A percentile compares a stretch with the other conserved stretches of the same genome.
Conservation (phyloP, 352 stramenopile genomes). For the Thalassiosira exigua region DNA sequence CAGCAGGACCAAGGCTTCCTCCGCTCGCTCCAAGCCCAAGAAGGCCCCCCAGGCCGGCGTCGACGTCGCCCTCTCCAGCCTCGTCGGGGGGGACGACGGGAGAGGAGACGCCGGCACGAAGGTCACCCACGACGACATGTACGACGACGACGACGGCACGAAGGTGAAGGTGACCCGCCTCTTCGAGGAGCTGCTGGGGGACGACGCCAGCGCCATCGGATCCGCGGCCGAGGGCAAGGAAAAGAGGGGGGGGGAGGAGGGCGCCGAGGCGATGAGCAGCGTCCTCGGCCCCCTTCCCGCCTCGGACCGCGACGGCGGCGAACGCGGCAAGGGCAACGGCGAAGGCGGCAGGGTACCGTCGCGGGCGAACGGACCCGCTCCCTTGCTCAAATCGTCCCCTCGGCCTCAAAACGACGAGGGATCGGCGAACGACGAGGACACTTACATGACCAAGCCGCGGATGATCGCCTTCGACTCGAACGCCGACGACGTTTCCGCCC, state of each 20-base stretch:
- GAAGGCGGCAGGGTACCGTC: too few species aligned
- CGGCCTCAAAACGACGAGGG: slow-evolving; percentile 10
- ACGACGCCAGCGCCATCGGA: slow-evolving; percentile 32
- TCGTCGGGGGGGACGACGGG: too few species aligned
- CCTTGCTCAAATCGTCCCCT: background rate
- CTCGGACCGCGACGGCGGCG: too few species aligned
- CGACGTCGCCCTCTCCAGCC: too few species aligned
- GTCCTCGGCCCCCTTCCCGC: slow-evolving; percentile 26
- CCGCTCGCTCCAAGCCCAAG: too few species aligned
- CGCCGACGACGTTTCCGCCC: slow-evolving; percentile 38
- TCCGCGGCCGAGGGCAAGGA: background rate
- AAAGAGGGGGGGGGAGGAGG: slow-evolving; percentile 9
- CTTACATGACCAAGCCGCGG: slow-evolving; percentile 46
- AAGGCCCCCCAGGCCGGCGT: too few species aligned
- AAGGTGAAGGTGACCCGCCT: slow-evolving; percentile 15
- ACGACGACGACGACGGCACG: too few species aligned
- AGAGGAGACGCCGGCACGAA: too few species aligned
- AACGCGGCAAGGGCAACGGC: slow-evolving; percentile 8
- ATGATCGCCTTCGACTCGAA: slow-evolving; percentile 33
- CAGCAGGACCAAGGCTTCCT: too few species aligned
- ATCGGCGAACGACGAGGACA: slow-evolving; percentile 27
- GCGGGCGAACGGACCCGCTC: background rate
- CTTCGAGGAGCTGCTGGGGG: slow-evolving; percentile 40
- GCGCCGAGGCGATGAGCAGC: slow-evolving; percentile 33
- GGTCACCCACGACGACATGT: too few species aligned